Evolutionary conservation across 148 eudicot species (phyloP).

Genomic region (Camellia lanceoleosa): DNA sequence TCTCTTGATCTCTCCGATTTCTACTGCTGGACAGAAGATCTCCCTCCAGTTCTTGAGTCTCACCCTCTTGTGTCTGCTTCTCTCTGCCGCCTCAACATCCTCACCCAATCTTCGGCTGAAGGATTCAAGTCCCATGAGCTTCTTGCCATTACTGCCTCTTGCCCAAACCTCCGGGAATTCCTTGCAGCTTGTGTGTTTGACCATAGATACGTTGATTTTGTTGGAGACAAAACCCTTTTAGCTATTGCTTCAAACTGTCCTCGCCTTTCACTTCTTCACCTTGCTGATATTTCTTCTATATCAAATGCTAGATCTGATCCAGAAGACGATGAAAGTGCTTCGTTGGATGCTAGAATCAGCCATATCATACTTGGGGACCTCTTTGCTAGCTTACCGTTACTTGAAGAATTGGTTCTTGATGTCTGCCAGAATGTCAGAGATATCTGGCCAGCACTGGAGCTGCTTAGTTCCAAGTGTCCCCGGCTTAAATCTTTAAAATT

Average conservation of each 20-base stretch:
- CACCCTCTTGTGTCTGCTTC: constrained; percentile 15
- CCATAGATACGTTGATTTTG: constrained; percentile 58
- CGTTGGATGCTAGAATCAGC: constrained; percentile 54
- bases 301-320: constrained; percentile 22
- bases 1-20: constrained; percentile 51
- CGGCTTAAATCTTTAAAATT: constrained; percentile 49
- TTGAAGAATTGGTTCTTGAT: constrained; percentile 67
- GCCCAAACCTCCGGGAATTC: constrained; percentile 54
- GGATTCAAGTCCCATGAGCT: constrained; percentile 65
- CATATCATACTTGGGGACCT: constrained; percentile 32
- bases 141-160: constrained; percentile 28
- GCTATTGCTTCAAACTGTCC: constrained; percentile 49
- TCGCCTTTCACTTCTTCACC: constrained; percentile 44
- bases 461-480: constrained; percentile 48
- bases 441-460: constrained; percentile 57
- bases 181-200: constrained; percentile 57
- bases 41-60: constrained; percentile 41
- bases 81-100: constrained; percentile 37
- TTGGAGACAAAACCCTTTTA: constrained; percentile 53
- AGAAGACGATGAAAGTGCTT: constrained; percentile 32
- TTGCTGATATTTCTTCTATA: constrained; percentile 45
- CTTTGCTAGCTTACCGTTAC: constrained; percentile 44
- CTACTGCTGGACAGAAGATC: constrained; percentile 82
- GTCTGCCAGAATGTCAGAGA: constrained; percentile 62
- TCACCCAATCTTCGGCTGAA: constrained; percentile 55